Conservation (phyloP, 306 rosid species). For the Cucurbita argyrosperma region DNA sequence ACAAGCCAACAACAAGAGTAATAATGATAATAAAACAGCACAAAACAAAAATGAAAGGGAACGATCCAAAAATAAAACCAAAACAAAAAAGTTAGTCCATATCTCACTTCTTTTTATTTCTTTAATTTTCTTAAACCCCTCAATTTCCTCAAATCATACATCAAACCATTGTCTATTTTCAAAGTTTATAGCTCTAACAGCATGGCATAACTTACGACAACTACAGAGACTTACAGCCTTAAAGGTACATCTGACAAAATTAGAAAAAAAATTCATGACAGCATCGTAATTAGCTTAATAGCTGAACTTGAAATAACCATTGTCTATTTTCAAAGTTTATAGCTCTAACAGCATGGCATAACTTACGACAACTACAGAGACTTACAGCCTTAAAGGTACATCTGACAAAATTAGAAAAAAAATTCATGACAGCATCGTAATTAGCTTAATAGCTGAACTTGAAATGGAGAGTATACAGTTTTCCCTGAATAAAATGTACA, state of each 20-base stretch:
- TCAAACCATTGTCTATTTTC: neutral
- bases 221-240: neutral
- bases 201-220: neutral
- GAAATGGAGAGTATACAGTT: neutral
- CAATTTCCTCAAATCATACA: neutral
- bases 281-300: neutral
- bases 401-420: neutral
- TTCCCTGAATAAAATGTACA: neutral
- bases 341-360: neutral
- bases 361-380: neutral
- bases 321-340: neutral
- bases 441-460: neutral
- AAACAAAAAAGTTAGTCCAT: neutral
- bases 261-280: neutral
- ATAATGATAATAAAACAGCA: neutral
- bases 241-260: neutral
- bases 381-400: neutral
- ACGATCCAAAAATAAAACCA: neutral
- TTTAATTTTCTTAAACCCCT: neutral
- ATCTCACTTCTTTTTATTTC: neutral
- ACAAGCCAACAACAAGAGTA: neutral
- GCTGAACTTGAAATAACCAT: neutral
- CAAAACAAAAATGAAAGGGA: neutral
- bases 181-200: too few relatives aligned
- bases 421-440: neutral